Base-by-base conservation (phyloP, 495 filamentous ascomycete genomes). In the Neurospora africana region DNA sequence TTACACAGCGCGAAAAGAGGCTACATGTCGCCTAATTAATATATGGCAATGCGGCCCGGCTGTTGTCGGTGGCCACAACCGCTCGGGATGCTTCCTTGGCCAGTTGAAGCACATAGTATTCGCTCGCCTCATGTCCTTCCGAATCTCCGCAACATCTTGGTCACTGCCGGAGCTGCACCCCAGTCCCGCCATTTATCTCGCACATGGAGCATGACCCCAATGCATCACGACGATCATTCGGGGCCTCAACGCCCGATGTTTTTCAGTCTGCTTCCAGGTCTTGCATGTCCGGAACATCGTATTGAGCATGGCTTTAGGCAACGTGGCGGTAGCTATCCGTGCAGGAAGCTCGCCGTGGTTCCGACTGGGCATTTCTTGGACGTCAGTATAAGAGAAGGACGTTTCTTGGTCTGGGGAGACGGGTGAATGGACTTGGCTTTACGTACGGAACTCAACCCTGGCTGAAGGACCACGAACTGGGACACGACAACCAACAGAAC, bases 311-410 rank as follows among this genome's bases (percentile, higher is more conserved):
- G 69, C 5, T 44, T 27, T 35, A 23, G 15, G 33, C 33, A 44
- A 43, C 37, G 68, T 44, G 23, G 69, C 30, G 37, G 38, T 38
- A 71, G 36, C 40, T 47, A 41, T 58, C 36, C 21, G 39, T 69
- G 17, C 40, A 68, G 35, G 69, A 70, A 37, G 21, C 44, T 74
- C 70, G 75, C 75, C 76, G 70, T 73, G 53, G 40, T 76, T 76
- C 74, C 72, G 76, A 74, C 75, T 76, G 68, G 72, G 70, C 72
- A 67, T 53, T 47, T 69, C 70, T 75, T 74, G 72, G 40, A 3
- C 17, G 43, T 27, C 27, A 33, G 68, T 76, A 76, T 76, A 74
- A 73, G 69, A 65, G 40, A 6, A 58, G 68, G 43, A 35, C 30
- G n/a, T 37, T 21, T 44, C 69, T 27, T 41, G 19, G 39, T 67